These are phyloP conservation scores for Pichia scutulata DNA, from an alignment of 805 yeast genomes.

Conservation along the genomic window DNA sequence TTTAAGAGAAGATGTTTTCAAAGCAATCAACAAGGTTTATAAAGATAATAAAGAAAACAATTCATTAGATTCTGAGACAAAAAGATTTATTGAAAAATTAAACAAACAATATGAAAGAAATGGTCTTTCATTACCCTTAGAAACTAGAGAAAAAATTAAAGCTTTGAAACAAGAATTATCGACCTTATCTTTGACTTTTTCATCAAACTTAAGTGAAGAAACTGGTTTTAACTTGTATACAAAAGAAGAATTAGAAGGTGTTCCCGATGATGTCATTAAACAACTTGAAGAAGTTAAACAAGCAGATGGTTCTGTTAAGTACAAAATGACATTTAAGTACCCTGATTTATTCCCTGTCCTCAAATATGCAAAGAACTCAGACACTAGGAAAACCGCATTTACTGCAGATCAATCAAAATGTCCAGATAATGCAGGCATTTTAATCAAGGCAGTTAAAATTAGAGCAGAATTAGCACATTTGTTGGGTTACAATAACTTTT, in stretches of 20 bases:
- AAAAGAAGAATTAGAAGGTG: conserved; percentile 61
- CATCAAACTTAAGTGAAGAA: conserved; percentile 66
- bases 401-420: conserved; percentile 63
- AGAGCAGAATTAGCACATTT: conserved; percentile 55
- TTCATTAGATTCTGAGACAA: conserved; percentile 44
- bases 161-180: conserved; percentile 49
- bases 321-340: conserved; percentile 70
- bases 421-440: conserved; percentile 53
- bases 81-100: conserved; percentile 48
- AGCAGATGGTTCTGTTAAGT: conserved; percentile 33
- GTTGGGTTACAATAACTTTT: conserved; percentile 61
- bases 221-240: conserved; percentile 54
- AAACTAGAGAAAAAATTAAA: conserved; percentile 47
- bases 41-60: conserved; percentile 28
- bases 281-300: conserved; percentile 43
- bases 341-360: conserved; percentile 76
- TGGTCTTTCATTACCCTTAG: conserved; percentile 58
- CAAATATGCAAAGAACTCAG: conserved; percentile 56
- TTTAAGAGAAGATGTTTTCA: conserved; percentile 58
- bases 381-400: conserved; percentile 60
- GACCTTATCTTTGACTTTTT: conserved; percentile 46
- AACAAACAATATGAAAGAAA: conserved; percentile 53
- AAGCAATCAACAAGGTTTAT: conserved; percentile 47
- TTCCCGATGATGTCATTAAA: conserved; percentile 55
- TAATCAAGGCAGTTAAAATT: conserved; percentile 50